A percentile compares a stretch with the other conserved stretches of the same genome.
Conservation (phyloP, 768 basidiomycete species). For the Termitomyces sp. region DNA sequence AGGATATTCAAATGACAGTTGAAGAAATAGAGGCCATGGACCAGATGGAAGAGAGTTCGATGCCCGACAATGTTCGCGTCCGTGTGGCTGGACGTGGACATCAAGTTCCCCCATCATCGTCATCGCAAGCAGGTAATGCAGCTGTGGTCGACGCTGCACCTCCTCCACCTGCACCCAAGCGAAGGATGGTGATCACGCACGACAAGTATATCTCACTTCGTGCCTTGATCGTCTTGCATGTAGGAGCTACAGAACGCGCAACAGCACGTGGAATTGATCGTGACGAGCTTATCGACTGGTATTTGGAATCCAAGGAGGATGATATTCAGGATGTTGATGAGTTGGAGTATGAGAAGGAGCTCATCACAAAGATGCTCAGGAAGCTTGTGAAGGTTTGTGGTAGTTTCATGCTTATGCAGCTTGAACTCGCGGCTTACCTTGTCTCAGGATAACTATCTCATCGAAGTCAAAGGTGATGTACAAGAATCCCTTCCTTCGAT, state of each 20-base stretch:
- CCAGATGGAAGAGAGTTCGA: slow-evolving; percentile 48
- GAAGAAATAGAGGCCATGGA: slow-evolving; percentile 54
- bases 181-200: slow-evolving; percentile 90
- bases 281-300: slow-evolving; percentile 96
- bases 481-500: slow-evolving; percentile 72
- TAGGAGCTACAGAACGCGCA: slow-evolving; percentile 73
- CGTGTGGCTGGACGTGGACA: slow-evolving; percentile 27
- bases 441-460: slow-evolving; percentile 73
- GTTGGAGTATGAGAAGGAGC: slow-evolving; percentile 85
- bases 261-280: slow-evolving; percentile 77
- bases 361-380: slow-evolving; percentile 83
- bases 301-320: slow-evolving; percentile 84
- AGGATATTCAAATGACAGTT: slow-evolving; percentile 60
- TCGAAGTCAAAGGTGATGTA: slow-evolving; percentile 81
- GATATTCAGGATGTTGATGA: slow-evolving; percentile 83
- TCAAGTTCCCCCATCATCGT: slow-evolving; percentile 28
- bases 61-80: slow-evolving; percentile 28
- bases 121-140: slow-evolving; percentile 35
- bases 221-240: slow-evolving; percentile 80
- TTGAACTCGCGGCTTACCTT: not conserved
- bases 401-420: not conserved
- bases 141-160: slow-evolving; percentile 33
- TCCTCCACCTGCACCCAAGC: slow-evolving; percentile 49
- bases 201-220: slow-evolving; percentile 92
- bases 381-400: slow-evolving; percentile 83